phyloP scores from a whole-genome alignment of 805 yeast species.

The Lachancea lanzarotensis region DNA sequence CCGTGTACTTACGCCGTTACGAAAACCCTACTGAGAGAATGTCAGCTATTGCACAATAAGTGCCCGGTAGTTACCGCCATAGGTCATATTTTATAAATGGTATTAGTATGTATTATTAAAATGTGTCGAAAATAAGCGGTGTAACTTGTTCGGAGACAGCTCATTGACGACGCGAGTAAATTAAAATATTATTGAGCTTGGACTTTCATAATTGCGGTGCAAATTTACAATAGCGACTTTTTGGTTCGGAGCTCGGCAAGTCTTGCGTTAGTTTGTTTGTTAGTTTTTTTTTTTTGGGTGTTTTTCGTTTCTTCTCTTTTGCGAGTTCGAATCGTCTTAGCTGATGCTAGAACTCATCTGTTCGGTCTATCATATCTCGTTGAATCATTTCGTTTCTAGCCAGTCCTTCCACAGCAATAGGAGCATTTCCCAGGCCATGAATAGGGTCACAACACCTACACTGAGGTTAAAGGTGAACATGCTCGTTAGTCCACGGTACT shows the following conservation, averaged over 20 bases:
- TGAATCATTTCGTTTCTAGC: slow-evolving; percentile 27
- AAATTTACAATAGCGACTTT: too few species aligned
- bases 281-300: neutral
- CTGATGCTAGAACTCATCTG: too few species aligned
- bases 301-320: neutral
- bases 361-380: neutral
- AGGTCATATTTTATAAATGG: neutral
- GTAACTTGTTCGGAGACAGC: too few species aligned
- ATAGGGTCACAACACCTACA: slow-evolving; percentile 67
- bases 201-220: neutral
- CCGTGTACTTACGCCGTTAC: too few species aligned
- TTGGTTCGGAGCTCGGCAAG: neutral
- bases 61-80: too few species aligned
- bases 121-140: neutral
- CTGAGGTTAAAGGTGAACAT: slow-evolving; percentile 89
- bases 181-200: neutral
- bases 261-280: neutral
- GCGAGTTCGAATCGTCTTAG: too few species aligned
- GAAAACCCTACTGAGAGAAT: too few species aligned
- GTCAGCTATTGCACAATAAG: too few species aligned
- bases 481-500: slow-evolving; percentile 72
- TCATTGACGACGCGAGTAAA: neutral
- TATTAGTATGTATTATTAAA: neutral
- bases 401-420: slow-evolving; percentile 58
- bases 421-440: slow-evolving; percentile 85